Conservation (phyloP, 768 basidiomycete species). For the Tulasnella sp. region DNA sequence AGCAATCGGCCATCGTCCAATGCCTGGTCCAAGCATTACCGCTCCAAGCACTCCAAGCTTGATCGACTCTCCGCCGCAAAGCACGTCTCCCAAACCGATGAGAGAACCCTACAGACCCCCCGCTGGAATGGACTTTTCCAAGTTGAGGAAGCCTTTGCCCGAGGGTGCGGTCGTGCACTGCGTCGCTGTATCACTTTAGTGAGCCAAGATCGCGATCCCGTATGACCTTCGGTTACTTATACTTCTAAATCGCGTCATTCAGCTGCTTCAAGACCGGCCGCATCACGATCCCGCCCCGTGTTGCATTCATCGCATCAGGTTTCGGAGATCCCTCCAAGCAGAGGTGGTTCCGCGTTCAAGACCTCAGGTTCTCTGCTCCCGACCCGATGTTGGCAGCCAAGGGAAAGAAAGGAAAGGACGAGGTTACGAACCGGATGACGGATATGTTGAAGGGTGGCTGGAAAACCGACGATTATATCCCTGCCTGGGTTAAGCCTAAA, state of each 20-base stretch:
- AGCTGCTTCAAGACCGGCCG: conserved; percentile 23
- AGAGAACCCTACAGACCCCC: conserved; percentile 2
- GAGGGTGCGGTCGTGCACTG: conserved; percentile 22
- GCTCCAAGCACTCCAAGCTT: conserved; percentile 11
- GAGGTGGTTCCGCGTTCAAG: conserved; percentile 23
- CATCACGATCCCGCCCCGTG: conserved; percentile 22
- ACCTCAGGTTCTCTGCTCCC: conserved; percentile 12
- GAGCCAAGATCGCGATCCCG: not conserved
- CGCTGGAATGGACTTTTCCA: not conserved
- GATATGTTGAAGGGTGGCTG: conserved; percentile 21
- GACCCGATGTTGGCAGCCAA: not conserved
- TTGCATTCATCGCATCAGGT: conserved; percentile 21
- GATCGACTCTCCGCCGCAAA: not conserved
- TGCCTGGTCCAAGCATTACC: not conserved
- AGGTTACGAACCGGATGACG: conserved; percentile 14
- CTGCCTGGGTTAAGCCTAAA: not conserved
- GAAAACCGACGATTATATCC: conserved; percentile 18
- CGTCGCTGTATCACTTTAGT: conserved; percentile 21
- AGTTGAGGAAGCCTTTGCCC: conserved; percentile 12
- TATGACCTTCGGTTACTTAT: not conserved
- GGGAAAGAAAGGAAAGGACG: conserved; percentile 5
- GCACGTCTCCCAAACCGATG: not conserved
- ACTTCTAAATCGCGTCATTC: not conserved
- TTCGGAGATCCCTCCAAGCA: conserved; percentile 18
- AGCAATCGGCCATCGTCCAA: not conserved